A percentile compares a stretch with the other conserved stretches of the same genome.
These are phyloP conservation scores for Apophysomyces sp. DNA, from an alignment of 371 early-diverging fungal genomes.

Conservation along the genomic window DNA sequence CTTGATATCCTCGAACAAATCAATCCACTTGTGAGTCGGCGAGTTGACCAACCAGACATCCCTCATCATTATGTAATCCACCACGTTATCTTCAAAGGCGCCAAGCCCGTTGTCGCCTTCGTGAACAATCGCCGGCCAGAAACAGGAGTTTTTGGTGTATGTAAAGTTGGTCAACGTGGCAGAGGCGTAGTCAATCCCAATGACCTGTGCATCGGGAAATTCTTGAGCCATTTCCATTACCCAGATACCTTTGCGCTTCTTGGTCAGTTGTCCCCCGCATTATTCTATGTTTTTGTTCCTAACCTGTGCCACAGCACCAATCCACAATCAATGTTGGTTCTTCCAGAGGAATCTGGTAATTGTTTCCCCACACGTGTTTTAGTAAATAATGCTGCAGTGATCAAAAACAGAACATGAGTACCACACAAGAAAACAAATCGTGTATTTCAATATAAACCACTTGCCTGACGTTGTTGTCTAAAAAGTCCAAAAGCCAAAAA, in stretches of 20 bases:
- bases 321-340: slow-evolving; percentile 27
- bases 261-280: background rate
- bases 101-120: slow-evolving; percentile 28
- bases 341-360: slow-evolving; percentile 18
- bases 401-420: too few species aligned
- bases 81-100: slow-evolving; percentile 13
- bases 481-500: background rate
- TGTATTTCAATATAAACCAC: background rate
- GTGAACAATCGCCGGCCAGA: slow-evolving; percentile 12
- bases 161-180: slow-evolving; percentile 9
- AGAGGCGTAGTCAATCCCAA: slow-evolving; percentile 27
- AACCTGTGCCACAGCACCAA: slow-evolving; percentile 44
- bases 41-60: slow-evolving; percentile 31
- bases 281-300: background rate
- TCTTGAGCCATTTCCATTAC: slow-evolving; percentile 36
- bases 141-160: slow-evolving; percentile 16
- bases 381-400: slow-evolving; percentile 46
- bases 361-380: slow-evolving; percentile 25
- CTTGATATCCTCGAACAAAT: slow-evolving; percentile 20
- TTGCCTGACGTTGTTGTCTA: slow-evolving; percentile 38
- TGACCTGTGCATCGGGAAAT: slow-evolving; percentile 28
- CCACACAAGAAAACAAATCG: background rate
- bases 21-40: slow-evolving; percentile 25
- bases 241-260: slow-evolving; percentile 25
- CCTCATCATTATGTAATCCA: slow-evolving; percentile 32